Percentiles rank a stretch among this genome's conserved stretches.
Evolutionary conservation across 2,329 filamentous ascomycete genomes (phyloP).

Genomic region (Fusarium burgessii): DNA sequence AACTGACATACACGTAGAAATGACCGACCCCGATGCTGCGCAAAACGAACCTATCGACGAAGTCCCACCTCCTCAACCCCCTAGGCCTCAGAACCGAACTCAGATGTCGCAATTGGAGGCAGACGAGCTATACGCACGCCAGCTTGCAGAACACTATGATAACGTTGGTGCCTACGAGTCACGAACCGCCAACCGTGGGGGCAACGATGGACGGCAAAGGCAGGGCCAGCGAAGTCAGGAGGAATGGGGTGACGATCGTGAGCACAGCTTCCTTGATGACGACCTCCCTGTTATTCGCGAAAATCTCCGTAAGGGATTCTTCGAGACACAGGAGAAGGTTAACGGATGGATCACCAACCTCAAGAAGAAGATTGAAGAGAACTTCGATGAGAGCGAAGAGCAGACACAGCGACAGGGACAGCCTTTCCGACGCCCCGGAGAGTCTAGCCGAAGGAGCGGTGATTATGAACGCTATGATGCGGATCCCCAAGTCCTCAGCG

Average conservation of each 20-base stretch:
- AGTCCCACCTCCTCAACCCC: constrained; percentile 79
- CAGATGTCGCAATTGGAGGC: constrained; percentile 85
- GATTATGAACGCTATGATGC: constrained; percentile 95
- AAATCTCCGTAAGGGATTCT: constrained; percentile 92
- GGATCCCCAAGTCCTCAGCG: constrained; percentile 88
- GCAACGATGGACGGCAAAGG: constrained; percentile 49
- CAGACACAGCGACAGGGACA: constrained; percentile 47
- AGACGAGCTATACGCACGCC: constrained; percentile 91
- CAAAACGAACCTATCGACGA: constrained; percentile 65
- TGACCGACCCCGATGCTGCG: constrained; percentile 81
- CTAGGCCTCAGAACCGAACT: constrained; percentile 74
- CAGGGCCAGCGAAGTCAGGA: constrained; percentile 52
- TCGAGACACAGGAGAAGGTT: constrained; percentile 92
- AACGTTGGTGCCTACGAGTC: constrained; percentile 69
- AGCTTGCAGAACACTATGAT: constrained; percentile 91
- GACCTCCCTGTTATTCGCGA: constrained; percentile 93
- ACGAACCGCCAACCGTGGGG: constrained; percentile 62
- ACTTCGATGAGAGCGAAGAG: constrained; percentile 78
- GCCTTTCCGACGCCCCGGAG: constrained; percentile 65
- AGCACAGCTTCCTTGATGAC: constrained; percentile 95
- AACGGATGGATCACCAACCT: constrained; percentile 92
- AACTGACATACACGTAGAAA: constrained; percentile 62
- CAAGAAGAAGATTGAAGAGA: constrained; percentile 93
- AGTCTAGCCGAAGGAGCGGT: constrained; percentile 77
- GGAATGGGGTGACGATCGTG: constrained; percentile 69